Evolutionary conservation across 108 stramenopile genomes (phyloP), one percentile per base, ranked within the genome.

Genomic region (Schizochytrium sp.): DNA sequence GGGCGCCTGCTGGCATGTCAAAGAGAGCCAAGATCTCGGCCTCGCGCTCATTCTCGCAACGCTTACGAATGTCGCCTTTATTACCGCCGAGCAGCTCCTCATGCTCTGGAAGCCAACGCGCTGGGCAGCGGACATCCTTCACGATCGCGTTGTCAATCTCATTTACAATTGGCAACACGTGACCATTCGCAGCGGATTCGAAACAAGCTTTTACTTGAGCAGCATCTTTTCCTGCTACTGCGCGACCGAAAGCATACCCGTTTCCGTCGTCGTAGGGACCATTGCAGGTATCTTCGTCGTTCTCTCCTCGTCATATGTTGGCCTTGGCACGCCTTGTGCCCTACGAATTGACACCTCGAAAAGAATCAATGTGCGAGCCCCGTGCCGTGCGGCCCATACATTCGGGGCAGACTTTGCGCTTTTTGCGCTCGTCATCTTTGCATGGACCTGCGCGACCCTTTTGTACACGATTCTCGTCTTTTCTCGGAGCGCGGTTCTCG

Each of bases 81-180:
- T 83, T 12, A 83, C 76, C n/a, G 76, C 76, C 45, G 76, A 83
- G 76, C 76, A 83, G 51, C 76, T 83, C 6, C 76, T 83, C 51
- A 83, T 83, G 76, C 45, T 83, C 45, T 83, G 76, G 76, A 18
- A 53, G 16, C 76, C 76, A 12, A 83, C 76, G 44, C 76, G 76
- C 3, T 83, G 76, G 76, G 76, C 76, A 6, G 76, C 76, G 0
- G 45, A 25, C 51, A 83, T 53, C 28, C 76, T 83, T 34, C 76
- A 83, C 3, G 76, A 83, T 23, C 45, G 76, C 25, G 76, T 53
- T 45, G 51, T 83, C 25, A 83, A 83, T 45, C n/a, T 83, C 25
- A 28, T 83, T 16, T 23, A 55, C 4, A 83, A 83, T 2, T 83
- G 76, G 76, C 48, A 83, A 45, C 76, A 83, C 51, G 51, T 45